Evolutionary conservation across 2,329 filamentous ascomycete species (phyloP).

Genomic region (Cordyceps javanica): DNA sequence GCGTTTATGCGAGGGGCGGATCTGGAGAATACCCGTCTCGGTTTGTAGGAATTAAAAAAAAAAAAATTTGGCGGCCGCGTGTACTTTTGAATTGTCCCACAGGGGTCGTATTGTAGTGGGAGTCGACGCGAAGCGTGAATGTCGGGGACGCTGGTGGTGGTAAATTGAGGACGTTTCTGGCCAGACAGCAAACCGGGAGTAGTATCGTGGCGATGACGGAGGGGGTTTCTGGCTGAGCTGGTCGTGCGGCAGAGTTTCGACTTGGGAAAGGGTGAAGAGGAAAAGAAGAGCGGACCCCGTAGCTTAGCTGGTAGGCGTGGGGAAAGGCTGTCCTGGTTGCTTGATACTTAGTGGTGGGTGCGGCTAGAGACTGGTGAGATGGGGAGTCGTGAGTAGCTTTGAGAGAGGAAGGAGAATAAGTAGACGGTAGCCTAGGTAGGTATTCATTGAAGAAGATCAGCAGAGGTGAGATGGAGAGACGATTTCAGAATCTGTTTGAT

Average conservation of each 20-base stretch:
- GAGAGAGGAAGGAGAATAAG: no score
- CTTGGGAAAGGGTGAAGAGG: constrained; percentile 9
- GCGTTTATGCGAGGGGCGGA: constrained; percentile 9
- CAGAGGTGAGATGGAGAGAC: no score
- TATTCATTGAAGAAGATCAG: no score
- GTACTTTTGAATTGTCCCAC: no score
- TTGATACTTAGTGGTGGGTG: constrained; percentile 2
- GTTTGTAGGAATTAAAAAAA: background rate
- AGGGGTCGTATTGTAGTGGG: background rate
- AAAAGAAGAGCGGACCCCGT: constrained; percentile 6
- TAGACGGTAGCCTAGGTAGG: no score
- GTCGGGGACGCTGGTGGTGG: background rate
- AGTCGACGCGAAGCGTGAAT: background rate
- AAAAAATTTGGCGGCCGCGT: background rate
- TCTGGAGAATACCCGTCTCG: background rate
- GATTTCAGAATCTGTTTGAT: no score
- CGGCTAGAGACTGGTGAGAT: background rate
- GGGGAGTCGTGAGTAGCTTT: background rate
- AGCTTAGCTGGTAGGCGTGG: background rate
- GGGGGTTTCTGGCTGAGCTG: constrained; percentile 5
- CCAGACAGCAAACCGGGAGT: background rate
- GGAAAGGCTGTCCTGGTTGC: constrained; percentile 3
- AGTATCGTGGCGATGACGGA: constrained; percentile 7
- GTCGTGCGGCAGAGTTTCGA: background rate
- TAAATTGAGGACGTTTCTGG: background rate